Evolutionary conservation across 352 stramenopile species (phyloP), one percentile per base, ranked within the genome.

Genomic region (Phytophthora uliginosa): DNA sequence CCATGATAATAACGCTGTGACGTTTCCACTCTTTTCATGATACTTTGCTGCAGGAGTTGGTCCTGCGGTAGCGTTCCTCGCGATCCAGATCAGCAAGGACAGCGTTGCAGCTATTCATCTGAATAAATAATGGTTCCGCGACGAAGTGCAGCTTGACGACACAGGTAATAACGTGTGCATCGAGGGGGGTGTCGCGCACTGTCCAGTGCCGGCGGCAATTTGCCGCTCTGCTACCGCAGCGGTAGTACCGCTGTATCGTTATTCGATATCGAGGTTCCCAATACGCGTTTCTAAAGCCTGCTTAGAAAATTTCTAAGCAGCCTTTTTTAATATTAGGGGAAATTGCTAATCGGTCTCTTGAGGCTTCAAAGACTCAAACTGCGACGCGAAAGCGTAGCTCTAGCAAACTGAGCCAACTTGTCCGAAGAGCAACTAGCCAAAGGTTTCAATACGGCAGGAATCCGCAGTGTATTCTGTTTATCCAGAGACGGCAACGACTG

Each of bases 401-500:
- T 8, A 68, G 24, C 22, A 69, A 69, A 24, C 20, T 63, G 33
- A 50, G 40, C n/a, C 28, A 36, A 36, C 52, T 57, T 28, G 24
- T 69, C 26, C 53, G 63, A 34, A 63, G 52, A 48, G 40, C 53
- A 31, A 63, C 51, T 20, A 56, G 36, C 4, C 36, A 26, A 31
- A 42, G 31, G 15, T 26, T 69, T 50, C 61, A 61, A 2, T 28
- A 0, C 38, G 40, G 34, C 24, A 69, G 6, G 48, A 50, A 31
- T 78, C 74, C 1, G 7, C n/a, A 13, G 15, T 33, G 48, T 17
- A 68, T 36, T 59, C 17, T 20, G 40, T 63, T 24, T 73, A 73
- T 15, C 66, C 59, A 20, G 76, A 86, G 36, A 81, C 69, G 15
- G 82, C 74, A 2, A 73, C 86, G 1, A 78, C 80, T 10, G 78